Percentiles rank a stretch among this genome's conserved stretches.
Conservation (phyloP, 1,284 basidiomycete genomes). For the Paramarasmius palmivorus region DNA sequence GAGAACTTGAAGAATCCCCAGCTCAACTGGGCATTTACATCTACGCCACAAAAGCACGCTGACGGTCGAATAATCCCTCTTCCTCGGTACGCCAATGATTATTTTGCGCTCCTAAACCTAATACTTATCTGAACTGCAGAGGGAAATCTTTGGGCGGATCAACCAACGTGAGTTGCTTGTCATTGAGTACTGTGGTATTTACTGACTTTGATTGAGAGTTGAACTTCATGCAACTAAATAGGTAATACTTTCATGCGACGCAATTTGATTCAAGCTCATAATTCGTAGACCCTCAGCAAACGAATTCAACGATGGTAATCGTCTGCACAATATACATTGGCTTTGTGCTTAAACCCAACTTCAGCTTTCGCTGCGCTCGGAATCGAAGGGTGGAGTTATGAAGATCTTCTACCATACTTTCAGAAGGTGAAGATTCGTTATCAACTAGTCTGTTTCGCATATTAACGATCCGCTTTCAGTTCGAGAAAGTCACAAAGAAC, state of each 20-base stretch:
- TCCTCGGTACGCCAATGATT: too few relatives aligned
- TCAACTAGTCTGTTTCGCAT: too few relatives aligned
- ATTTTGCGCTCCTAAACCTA: too few relatives aligned
- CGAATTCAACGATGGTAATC: not conserved
- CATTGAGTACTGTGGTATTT: too few relatives aligned
- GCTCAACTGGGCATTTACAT: too few relatives aligned
- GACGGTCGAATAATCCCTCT: too few relatives aligned
- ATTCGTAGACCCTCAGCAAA: not conserved
- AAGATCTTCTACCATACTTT: not conserved
- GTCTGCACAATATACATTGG: not conserved
- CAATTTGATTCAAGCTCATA: not conserved
- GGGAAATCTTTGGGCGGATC: not conserved
- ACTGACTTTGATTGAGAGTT: not conserved
- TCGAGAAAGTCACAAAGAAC: not conserved
- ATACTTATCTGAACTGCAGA: not conserved
- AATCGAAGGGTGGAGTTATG: not conserved
- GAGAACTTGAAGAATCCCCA: not conserved
- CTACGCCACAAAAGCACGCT: too few relatives aligned
- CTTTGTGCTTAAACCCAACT: not conserved
- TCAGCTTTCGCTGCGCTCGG: not conserved
- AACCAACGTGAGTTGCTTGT: not conserved
- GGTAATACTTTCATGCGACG: not conserved
- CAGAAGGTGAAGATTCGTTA: too few relatives aligned
- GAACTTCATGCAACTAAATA: not conserved
- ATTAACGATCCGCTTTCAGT: not conserved